These are phyloP conservation scores for Mycosphaerella arachidis DNA, from an alignment of 2,329 filamentous ascomycete species.

Conservation along the genomic window DNA sequence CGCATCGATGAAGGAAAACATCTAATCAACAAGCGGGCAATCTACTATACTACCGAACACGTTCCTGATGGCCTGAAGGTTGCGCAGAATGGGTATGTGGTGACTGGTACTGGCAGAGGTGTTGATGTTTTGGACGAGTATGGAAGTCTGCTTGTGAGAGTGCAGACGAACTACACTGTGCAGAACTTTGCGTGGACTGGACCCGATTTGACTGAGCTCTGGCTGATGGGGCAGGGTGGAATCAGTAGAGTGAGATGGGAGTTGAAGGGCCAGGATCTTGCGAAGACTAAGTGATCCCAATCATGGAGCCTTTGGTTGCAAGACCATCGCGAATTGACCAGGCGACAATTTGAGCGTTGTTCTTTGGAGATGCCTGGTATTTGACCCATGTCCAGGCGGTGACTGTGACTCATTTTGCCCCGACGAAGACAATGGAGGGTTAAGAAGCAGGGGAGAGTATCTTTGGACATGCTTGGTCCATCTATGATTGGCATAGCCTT, in stretches of 20 bases:
- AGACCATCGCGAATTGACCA: too few species aligned
- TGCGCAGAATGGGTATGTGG: conserved; percentile 16
- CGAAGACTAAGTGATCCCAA: neutral
- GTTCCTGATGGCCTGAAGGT: conserved; percentile 21
- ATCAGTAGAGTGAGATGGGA: conserved; percentile 11
- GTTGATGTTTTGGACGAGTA: conserved; percentile 18
- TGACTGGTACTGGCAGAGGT: conserved; percentile 18
- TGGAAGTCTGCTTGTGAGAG: conserved; percentile 17
- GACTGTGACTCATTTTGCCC: too few species aligned
- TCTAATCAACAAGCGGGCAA: conserved; percentile 17
- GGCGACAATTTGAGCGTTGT: too few species aligned
- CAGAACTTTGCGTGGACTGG: conserved; percentile 23
- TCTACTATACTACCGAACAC: conserved; percentile 16
- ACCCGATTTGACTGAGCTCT: conserved; percentile 13
- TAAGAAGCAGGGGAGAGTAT: too few species aligned
- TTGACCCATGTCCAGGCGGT: too few species aligned
- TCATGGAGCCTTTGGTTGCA: too few species aligned
- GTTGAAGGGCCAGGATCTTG: neutral
- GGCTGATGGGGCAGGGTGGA: conserved; percentile 18
- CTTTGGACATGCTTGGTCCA: too few species aligned
- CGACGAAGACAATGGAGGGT: too few species aligned
- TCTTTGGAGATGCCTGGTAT: too few species aligned
- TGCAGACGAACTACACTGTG: conserved; percentile 17
- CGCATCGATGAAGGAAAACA: conserved; percentile 8
- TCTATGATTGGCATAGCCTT: too few species aligned